These are phyloP conservation scores for Euphorbia peplus DNA, from an alignment of 345 rosid species.

Conservation along the genomic window DNA sequence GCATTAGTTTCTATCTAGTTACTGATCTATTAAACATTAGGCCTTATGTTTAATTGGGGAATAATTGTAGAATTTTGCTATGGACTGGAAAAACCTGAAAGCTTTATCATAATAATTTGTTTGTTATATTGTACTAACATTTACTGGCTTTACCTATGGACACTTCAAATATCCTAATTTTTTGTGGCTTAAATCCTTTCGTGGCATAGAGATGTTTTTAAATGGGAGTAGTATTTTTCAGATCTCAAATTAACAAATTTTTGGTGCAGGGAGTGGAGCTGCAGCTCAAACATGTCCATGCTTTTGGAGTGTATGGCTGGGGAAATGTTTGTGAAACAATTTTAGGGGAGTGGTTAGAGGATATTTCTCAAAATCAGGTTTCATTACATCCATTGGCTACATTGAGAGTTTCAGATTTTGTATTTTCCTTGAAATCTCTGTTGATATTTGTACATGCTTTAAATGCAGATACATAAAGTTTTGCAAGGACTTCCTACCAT, in stretches of 20 bases:
- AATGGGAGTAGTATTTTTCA: slow-evolving; percentile 16
- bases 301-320: slow-evolving; percentile 89
- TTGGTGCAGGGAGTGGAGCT: slow-evolving; percentile 81
- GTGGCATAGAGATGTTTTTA: slow-evolving; percentile 8
- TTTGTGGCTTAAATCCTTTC: not conserved
- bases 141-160: not conserved
- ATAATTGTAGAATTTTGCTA: not conserved
- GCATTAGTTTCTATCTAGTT: not conserved
- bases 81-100: not conserved
- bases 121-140: not conserved
- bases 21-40: not conserved
- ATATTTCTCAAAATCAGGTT: slow-evolving; percentile 95
- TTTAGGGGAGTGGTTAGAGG: slow-evolving; percentile 90
- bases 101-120: not conserved
- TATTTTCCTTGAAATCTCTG: not conserved
- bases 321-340: slow-evolving; percentile 75
- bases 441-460: slow-evolving; percentile 1
- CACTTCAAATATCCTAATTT: not conserved
- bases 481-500: slow-evolving; percentile 74
- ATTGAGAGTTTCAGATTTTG: slow-evolving; percentile 18
- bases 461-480: slow-evolving; percentile 58
- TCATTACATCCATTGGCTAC: not conserved
- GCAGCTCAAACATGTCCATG: slow-evolving; percentile 85
- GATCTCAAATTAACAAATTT: slow-evolving; percentile 24
- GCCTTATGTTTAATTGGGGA: not conserved